Evolutionary conservation across 2,329 filamentous ascomycete genomes (phyloP).

Genomic region (Epichloe aotearoae): DNA sequence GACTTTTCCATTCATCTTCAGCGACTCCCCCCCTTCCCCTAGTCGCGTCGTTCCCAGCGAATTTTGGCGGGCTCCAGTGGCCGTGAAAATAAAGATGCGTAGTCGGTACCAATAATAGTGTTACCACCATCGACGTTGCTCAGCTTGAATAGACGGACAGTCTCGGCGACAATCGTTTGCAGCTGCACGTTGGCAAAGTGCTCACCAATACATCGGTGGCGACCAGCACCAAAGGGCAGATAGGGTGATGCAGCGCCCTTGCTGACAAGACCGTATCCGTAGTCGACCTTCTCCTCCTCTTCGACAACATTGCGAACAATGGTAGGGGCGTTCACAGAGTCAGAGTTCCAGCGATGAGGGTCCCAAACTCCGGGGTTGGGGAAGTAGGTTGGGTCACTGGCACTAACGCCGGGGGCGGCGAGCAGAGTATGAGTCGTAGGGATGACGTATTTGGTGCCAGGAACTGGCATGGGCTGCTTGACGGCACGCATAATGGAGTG

Average conservation of each 20-base stretch:
- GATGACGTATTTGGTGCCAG: constrained; percentile 71
- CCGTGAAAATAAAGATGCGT: constrained; percentile 58
- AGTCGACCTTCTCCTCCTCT: constrained; percentile 67
- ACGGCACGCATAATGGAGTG: constrained; percentile 92
- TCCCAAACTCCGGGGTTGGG: constrained; percentile 74
- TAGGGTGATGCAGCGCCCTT: constrained; percentile 86
- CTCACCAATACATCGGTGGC: constrained; percentile 92
- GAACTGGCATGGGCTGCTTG: constrained; percentile 72
- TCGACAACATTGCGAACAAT: constrained; percentile 27
- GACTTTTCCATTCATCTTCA: background rate
- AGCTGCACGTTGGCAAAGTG: constrained; percentile 92
- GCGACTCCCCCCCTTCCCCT: background rate
- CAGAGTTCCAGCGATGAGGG: constrained; percentile 77
- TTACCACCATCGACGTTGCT: constrained; percentile 59
- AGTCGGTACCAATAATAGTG: constrained; percentile 55
- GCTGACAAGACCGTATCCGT: constrained; percentile 84
- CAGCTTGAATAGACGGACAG: constrained; percentile 71
- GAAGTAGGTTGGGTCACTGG: constrained; percentile 61
- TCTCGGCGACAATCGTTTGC: constrained; percentile 65
- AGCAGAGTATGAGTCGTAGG: constrained; percentile 71
- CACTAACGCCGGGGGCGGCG: constrained; percentile 72
- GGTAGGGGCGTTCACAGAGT: constrained; percentile 40
- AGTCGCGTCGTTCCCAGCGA: constrained; percentile 58
- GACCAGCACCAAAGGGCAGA: constrained; percentile 83
- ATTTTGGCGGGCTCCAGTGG: constrained; percentile 59